These are phyloP conservation scores for Oryza meyeriana DNA, from an alignment of 176 grass and related monocot genomes.

Conservation along the genomic window DNA sequence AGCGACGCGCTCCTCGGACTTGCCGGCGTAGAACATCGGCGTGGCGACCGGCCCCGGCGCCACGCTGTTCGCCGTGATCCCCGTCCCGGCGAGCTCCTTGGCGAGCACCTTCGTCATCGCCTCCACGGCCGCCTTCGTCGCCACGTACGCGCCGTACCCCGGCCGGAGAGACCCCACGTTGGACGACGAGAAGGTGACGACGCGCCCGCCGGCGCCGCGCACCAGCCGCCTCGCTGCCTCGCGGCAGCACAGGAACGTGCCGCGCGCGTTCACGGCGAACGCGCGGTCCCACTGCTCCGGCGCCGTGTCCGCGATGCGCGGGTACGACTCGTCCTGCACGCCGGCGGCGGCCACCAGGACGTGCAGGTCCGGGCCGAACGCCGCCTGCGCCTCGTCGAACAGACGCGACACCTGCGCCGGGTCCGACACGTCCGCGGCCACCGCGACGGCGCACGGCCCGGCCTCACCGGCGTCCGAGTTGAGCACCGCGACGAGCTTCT, in stretches of 20 bases:
- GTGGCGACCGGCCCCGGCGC: slow-evolving; percentile 53
- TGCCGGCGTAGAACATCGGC: slow-evolving; percentile 54
- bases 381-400: slow-evolving; percentile 42
- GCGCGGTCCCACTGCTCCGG: slow-evolving; percentile 34
- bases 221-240: slow-evolving; percentile 38
- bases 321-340: slow-evolving; percentile 34
- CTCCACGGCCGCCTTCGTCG: slow-evolving; percentile 58
- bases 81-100: slow-evolving; percentile 49
- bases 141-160: slow-evolving; percentile 51
- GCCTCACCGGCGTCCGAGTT: not conserved
- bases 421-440: slow-evolving; percentile 50
- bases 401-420: slow-evolving; percentile 20
- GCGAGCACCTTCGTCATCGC: slow-evolving; percentile 64
- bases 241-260: slow-evolving; percentile 54
- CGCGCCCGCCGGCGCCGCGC: slow-evolving; percentile 30
- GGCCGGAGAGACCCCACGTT: slow-evolving; percentile 40
- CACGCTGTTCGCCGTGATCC: slow-evolving; percentile 60
- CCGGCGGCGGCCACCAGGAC: slow-evolving; percentile 46
- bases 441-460: slow-evolving; percentile 27
- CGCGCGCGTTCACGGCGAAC: slow-evolving; percentile 45
- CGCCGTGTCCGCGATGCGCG: slow-evolving; percentile 36
- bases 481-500: slow-evolving; percentile 18
- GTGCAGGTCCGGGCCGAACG: slow-evolving; percentile 39
- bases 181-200: slow-evolving; percentile 53
- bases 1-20: slow-evolving; percentile 46